Conservation (phyloP, 73 alveolate genomes). For the Symbiodinium pilosum region DNA sequence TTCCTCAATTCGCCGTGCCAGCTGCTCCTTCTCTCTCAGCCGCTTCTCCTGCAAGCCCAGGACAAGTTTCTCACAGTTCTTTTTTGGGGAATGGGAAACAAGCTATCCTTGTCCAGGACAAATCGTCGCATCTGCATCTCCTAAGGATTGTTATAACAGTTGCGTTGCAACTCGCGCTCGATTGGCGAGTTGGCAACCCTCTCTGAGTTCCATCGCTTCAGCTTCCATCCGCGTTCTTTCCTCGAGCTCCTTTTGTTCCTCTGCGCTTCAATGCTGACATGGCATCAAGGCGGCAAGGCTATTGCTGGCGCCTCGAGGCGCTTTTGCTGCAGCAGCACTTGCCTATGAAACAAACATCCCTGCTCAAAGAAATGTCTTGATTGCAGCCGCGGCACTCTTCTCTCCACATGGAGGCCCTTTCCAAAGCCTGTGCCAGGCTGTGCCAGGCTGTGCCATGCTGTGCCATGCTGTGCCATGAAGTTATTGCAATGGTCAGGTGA, state of each 20-base stretch:
- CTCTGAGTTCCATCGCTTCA: too few species aligned
- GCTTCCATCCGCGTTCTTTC: conserved; percentile 10
- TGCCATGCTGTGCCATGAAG: background rate
- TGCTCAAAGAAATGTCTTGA: background rate
- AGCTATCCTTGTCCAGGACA: background rate
- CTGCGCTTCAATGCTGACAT: background rate
- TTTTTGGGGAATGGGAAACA: background rate
- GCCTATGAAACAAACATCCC: too few species aligned
- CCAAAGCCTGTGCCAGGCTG: background rate
- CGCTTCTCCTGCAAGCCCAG: background rate
- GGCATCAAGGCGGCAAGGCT: too few species aligned
- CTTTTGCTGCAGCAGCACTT: background rate
- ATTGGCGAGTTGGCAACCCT: too few species aligned
- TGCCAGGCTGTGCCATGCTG: background rate
- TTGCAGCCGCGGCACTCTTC: background rate
- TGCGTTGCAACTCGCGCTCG: too few species aligned
- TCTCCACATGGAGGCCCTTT: conserved; percentile 2
- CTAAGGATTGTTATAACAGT: too few species aligned
- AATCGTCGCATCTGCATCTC: background rate
- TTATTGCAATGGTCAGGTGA: background rate
- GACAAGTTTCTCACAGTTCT: background rate
- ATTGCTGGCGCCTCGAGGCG: background rate
- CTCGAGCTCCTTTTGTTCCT: background rate
- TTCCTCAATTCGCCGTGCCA: background rate
- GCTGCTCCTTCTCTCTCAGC: conserved; percentile 5